Evolutionary conservation across 768 basidiomycete genomes (phyloP).

Genomic region (Rhodotorula toruloides): DNA sequence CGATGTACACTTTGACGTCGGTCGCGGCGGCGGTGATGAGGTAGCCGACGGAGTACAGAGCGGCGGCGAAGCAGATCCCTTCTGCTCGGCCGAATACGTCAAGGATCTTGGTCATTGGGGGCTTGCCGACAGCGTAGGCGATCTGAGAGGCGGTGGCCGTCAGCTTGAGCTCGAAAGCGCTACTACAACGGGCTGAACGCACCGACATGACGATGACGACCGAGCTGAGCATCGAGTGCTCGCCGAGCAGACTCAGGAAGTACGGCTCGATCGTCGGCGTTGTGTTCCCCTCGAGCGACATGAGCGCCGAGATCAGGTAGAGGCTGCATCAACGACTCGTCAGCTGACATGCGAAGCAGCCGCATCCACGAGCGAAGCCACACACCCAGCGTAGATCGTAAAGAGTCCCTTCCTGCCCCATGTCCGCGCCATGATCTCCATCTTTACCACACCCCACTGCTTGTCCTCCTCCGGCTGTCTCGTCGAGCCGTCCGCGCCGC

Average conservation of each 20-base stretch:
- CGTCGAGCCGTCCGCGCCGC: background rate
- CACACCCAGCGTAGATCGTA: constrained; percentile 37
- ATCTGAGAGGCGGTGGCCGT: constrained; percentile 4
- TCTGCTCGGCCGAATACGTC: constrained; percentile 43
- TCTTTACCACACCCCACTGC: constrained; percentile 36
- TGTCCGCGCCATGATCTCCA: constrained; percentile 33
- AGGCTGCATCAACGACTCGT: constrained; percentile 12
- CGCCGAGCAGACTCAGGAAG: constrained; percentile 39
- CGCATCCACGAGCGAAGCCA: too few species aligned
- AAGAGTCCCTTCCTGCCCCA: constrained; percentile 32
- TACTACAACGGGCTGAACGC: background rate
- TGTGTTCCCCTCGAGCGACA: constrained; percentile 39
- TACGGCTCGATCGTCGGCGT: constrained; percentile 42
- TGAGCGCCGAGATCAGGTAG: constrained; percentile 40
- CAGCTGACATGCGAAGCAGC: background rate
- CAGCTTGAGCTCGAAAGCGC: too few species aligned
- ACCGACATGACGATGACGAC: constrained; percentile 40
- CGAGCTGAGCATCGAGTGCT: constrained; percentile 37
- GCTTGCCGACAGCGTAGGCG: constrained; percentile 41
- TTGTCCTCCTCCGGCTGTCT: constrained; percentile 11
- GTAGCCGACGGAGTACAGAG: constrained; percentile 40
- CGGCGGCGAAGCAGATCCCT: constrained; percentile 39
- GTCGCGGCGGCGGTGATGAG: constrained; percentile 34
- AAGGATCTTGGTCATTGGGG: constrained; percentile 42
- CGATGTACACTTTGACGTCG: constrained; percentile 23